phyloP scores from a whole-genome alignment of 2,329 filamentous ascomycete genomes.

The Aspergillus quadrilineatus region DNA sequence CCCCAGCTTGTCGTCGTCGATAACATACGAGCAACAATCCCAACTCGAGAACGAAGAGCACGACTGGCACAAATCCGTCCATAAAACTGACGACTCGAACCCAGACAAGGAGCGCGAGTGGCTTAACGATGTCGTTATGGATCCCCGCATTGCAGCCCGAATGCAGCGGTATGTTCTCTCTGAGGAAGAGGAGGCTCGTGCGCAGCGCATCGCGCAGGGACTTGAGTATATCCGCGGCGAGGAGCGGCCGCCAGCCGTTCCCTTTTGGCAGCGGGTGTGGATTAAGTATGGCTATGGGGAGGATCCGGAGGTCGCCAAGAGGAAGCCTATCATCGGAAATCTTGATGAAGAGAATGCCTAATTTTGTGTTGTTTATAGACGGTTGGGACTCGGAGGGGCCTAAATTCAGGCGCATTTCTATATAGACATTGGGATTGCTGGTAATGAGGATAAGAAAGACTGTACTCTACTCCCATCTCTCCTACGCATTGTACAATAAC shows the following conservation, averaged over 20 bases:
- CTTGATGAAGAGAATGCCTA: conserved; percentile 34
- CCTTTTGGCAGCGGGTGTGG: conserved; percentile 42
- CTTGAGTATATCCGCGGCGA: conserved; percentile 70
- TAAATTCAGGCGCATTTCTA: not conserved
- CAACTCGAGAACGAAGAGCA: conserved; percentile 69
- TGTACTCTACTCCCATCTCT: conserved; percentile 3
- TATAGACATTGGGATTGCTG: conserved; percentile 8
- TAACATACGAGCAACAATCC: conserved; percentile 61
- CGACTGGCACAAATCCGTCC: conserved; percentile 81
- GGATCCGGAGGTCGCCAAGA: conserved; percentile 38
- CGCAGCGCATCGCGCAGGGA: conserved; percentile 60
- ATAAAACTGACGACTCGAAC: conserved; percentile 53
- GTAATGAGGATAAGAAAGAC: not conserved
- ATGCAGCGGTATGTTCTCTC: conserved; percentile 78
- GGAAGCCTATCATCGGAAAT: conserved; percentile 44
- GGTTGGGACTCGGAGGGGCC: not conserved
- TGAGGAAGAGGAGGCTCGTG: conserved; percentile 68
- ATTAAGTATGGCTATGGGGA: conserved; percentile 43
- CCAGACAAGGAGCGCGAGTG: conserved; percentile 69
- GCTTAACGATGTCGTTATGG: conserved; percentile 71
- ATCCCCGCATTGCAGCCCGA: conserved; percentile 69
- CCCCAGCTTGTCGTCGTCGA: conserved; percentile 25
- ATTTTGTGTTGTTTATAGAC: not conserved
- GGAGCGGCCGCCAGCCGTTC: conserved; percentile 38
- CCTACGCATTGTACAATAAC: conserved; percentile 14